These are phyloP conservation scores for Gonium pectorale DNA, from an alignment of 139 green algal species.

Conservation along the genomic window DNA sequence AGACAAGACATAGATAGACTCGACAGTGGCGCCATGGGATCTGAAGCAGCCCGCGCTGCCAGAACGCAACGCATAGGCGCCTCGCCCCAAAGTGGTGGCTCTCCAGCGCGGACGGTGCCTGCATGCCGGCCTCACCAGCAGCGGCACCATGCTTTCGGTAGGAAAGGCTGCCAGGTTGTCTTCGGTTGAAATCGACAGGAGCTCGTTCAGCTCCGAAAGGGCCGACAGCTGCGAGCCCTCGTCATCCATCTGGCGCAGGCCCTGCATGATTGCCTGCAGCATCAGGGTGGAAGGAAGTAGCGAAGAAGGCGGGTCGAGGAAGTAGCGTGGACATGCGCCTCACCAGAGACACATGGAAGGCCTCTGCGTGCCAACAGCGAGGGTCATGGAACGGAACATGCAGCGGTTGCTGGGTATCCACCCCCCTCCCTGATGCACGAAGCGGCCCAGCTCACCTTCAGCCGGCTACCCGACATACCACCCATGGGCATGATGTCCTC, in stretches of 20 bases:
- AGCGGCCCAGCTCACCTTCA: slow-evolving; percentile 83
- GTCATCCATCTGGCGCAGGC: slow-evolving; percentile 83
- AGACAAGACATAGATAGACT: too few species aligned
- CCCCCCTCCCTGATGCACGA: too few species aligned
- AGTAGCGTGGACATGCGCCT: too few species aligned
- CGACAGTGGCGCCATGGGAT: too few species aligned
- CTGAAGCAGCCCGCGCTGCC: too few species aligned
- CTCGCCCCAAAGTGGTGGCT: too few species aligned
- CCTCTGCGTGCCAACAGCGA: too few species aligned
- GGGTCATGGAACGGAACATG: neutral
- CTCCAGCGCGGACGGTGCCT: too few species aligned
- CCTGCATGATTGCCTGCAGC: slow-evolving; percentile 78
- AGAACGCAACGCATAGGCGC: too few species aligned
- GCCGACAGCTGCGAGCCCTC: slow-evolving; percentile 82
- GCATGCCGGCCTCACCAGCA: slow-evolving; percentile 89
- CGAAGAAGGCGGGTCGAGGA: neutral
- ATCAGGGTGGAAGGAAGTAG: neutral
- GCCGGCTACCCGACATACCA: slow-evolving; percentile 50
- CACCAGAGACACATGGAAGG: too few species aligned
- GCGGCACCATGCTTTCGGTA: slow-evolving; percentile 87
- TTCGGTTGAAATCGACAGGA: slow-evolving; percentile 92
- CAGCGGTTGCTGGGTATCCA: neutral
- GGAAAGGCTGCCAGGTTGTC: slow-evolving; percentile 88
- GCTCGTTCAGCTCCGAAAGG: slow-evolving; percentile 91
- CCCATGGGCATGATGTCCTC: slow-evolving; percentile 79